Evolutionary conservation across 805 yeast genomes (phyloP).

Genomic region (Starmera caribaea): DNA sequence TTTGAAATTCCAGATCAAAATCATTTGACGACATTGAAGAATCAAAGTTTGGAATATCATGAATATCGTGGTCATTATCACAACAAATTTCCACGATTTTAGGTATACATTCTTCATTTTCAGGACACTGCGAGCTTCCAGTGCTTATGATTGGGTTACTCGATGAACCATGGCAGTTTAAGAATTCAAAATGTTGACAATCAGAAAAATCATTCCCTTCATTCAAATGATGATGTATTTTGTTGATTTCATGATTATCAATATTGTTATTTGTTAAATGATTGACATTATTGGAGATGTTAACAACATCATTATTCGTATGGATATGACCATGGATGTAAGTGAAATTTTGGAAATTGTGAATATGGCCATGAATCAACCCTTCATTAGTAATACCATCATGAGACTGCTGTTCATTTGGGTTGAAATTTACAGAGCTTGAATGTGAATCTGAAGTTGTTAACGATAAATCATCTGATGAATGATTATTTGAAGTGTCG

Average conservation of each 20-base stretch:
- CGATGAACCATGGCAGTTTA: conserved; percentile 24
- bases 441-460: neutral
- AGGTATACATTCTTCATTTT: conserved; percentile 25
- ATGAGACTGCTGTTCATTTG: no score
- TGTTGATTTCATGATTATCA: no score
- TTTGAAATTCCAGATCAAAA: neutral
- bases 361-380: conserved; percentile 60
- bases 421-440: no score
- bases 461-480: no score
- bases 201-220: conserved; percentile 18
- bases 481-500: no score
- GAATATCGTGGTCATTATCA: conserved; percentile 21
- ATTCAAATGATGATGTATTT: conserved; percentile 11
- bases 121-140: conserved; percentile 14
- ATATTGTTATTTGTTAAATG: no score
- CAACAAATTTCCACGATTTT: conserved; percentile 32
- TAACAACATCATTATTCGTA: conserved; percentile 13
- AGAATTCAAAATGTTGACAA: conserved; percentile 32
- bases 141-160: conserved; percentile 2
- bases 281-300: no score
- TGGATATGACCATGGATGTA: conserved; percentile 66
- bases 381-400: conserved; percentile 26
- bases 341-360: conserved; percentile 49
- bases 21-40: neutral
- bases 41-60: neutral